Conservation (phyloP, 164 flowering plant genomes). For the Kingdonia uniflora region DNA sequence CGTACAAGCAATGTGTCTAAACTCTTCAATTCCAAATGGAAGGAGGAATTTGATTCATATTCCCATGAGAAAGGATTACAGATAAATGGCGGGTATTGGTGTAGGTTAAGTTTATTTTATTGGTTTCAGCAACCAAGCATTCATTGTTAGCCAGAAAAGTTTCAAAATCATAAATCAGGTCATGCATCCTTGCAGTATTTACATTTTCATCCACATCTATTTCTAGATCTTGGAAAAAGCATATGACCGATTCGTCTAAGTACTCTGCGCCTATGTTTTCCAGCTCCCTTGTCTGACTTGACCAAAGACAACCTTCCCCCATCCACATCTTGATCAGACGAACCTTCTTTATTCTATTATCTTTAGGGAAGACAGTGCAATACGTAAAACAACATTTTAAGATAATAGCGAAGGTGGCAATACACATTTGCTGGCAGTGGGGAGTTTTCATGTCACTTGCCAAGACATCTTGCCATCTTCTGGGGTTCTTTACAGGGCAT, state of each 20-base stretch:
- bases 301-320: constrained; percentile 6
- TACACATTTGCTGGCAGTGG: neutral
- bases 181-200: constrained; percentile 1
- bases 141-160: neutral
- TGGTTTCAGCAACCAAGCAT: neutral
- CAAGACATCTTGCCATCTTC: constrained; percentile 6
- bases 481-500: constrained; percentile 3
- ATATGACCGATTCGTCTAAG: neutral
- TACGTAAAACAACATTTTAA: constrained; percentile 14
- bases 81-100: neutral
- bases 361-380: constrained; percentile 17
- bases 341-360: constrained; percentile 4
- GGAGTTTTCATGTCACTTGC: constrained; percentile 9
- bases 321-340: constrained; percentile 13
- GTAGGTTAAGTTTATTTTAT: too few relatives aligned
- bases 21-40: neutral
- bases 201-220: constrained; percentile 7
- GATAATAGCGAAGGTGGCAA: constrained; percentile 12
- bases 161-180: constrained; percentile 3
- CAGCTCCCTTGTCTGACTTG: neutral
- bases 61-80: neutral
- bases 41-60: neutral
- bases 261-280: neutral
- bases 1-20: neutral
- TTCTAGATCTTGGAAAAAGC: constrained; percentile 5